Base-by-base conservation (phyloP, 2,329 filamentous ascomycete species). In the Aspergillus spinulosporus region DNA sequence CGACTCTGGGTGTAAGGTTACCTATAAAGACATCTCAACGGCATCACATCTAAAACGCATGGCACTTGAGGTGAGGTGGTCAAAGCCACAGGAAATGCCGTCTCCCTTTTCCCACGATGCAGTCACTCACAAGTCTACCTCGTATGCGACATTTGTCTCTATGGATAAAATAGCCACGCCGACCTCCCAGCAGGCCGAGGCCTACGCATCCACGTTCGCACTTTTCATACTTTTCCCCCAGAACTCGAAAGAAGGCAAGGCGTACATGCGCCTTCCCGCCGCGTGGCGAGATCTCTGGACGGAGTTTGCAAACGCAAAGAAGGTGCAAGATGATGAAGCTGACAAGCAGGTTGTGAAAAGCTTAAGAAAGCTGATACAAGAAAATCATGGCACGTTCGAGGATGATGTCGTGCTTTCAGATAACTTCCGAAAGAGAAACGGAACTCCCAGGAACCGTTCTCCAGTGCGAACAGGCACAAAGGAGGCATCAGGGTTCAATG, bases 201-300 rank as follows among this genome's bases (percentile, higher is more conserved):
- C 88, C 1, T 97, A 88, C 64, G 82, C 94, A 42, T 89, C 92
- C 4, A 96, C 92, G 0, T 81, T 85, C 9, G 90, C 89, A 1
- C 76, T 99, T 1, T 97, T 96, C 70, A 82, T 89, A 40, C 80
- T 96, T 0, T 96, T 92, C 62, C 85, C 86, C 1, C 82, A 84
- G n/a, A 89, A 86, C 12, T 75, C 84, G 0, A 94, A 90, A 64
- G 93, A 97, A 67, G 91, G 95, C 61, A 97, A 95, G 70, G 84
- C 90, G 2, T 88, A 88, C 57, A 72, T 96, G 60, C 84, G 89
- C 49, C 78, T 99, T 12, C 90, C 92, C 3, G 80, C 87, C 0
- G 81, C 84, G 2, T 99, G 91, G 89, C 86, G 90, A 69, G 89
- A 96, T 62, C 77, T 97, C 1, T 97, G 92, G 86, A 81, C 83